Evolutionary conservation across 1,139 yeast species (phyloP).

Genomic region (Taiozyma sp.): DNA sequence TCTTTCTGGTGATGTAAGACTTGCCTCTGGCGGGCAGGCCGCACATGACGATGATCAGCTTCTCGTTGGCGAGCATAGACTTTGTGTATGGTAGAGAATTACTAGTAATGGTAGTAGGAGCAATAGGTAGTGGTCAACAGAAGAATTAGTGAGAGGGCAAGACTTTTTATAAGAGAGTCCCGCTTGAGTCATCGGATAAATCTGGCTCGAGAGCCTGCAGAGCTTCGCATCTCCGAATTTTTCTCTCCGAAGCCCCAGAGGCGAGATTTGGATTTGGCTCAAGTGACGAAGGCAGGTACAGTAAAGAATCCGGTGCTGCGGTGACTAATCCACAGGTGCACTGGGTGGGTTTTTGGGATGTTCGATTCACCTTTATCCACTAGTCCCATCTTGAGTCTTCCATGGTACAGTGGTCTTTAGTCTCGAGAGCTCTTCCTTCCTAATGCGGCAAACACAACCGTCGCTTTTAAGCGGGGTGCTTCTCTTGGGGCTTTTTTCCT

Average conservation of each 20-base stretch:
- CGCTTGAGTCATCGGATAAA: neutral
- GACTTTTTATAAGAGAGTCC: neutral
- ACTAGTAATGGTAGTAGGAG: too few species aligned
- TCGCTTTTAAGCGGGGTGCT: neutral
- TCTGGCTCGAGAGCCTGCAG: neutral
- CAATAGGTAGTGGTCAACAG: too few species aligned
- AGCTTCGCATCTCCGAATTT: neutral
- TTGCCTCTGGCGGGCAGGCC: constrained; percentile 89
- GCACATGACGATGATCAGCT: constrained; percentile 81
- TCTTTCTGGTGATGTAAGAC: constrained; percentile 76
- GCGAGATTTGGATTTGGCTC: neutral
- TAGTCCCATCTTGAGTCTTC: too few species aligned
- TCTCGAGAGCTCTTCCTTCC: too few species aligned
- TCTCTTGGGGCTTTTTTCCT: neutral
- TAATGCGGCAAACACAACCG: neutral
- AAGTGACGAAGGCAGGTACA: neutral
- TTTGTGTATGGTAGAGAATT: neutral
- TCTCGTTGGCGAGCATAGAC: constrained; percentile 20
- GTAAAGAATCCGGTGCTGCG: neutral
- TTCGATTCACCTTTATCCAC: too few species aligned
- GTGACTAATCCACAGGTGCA: neutral
- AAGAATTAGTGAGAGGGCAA: neutral
- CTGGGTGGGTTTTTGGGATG: too few species aligned
- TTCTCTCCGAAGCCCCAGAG: neutral
- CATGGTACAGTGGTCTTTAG: too few species aligned